Percentiles rank a stretch among this genome's conserved stretches.
These are phyloP conservation scores for Achaetomiella virescens DNA, from an alignment of 495 filamentous ascomycete genomes.

Conservation along the genomic window DNA sequence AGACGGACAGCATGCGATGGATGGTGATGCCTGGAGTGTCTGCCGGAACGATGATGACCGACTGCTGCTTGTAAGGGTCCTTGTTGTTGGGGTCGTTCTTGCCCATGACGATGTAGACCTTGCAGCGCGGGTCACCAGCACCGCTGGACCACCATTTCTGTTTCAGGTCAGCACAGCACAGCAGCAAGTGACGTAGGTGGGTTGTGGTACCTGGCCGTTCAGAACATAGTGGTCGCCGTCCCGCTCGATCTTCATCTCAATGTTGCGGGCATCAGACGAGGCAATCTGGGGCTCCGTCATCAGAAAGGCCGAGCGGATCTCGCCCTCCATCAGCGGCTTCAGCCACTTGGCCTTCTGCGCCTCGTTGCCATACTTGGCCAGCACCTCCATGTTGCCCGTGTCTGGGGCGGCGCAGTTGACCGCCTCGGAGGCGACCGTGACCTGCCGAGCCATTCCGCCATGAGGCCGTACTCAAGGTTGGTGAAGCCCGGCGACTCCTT, in stretches of 20 bases:
- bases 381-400: conserved; percentile 93
- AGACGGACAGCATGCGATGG: conserved; percentile 80
- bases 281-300: conserved; percentile 91
- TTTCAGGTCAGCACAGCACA: conserved; percentile 5
- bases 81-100: conserved; percentile 67
- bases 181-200: not conserved
- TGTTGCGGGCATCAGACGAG: conserved; percentile 83
- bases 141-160: conserved; percentile 97
- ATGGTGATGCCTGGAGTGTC: conserved; percentile 70
- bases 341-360: conserved; percentile 87
- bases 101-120: conserved; percentile 88
- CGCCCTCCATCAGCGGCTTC: conserved; percentile 71
- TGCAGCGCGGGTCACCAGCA: conserved; percentile 84
- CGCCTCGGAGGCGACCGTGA: conserved; percentile 76
- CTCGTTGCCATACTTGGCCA: conserved; percentile 88
- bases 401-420: conserved; percentile 89
- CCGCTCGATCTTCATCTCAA: conserved; percentile 69
- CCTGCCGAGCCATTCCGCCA: conserved; percentile 85
- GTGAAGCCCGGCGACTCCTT: conserved; percentile 85
- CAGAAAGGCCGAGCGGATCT: conserved; percentile 83
- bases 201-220: conserved; percentile 63
- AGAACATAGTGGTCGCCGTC: conserved; percentile 80
- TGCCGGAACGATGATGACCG: conserved; percentile 77
- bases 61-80: conserved; percentile 79
- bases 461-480: conserved; percentile 88